Conservation (phyloP, 371 early-diverging fungal species). For the Sporodiniella umbellata region DNA sequence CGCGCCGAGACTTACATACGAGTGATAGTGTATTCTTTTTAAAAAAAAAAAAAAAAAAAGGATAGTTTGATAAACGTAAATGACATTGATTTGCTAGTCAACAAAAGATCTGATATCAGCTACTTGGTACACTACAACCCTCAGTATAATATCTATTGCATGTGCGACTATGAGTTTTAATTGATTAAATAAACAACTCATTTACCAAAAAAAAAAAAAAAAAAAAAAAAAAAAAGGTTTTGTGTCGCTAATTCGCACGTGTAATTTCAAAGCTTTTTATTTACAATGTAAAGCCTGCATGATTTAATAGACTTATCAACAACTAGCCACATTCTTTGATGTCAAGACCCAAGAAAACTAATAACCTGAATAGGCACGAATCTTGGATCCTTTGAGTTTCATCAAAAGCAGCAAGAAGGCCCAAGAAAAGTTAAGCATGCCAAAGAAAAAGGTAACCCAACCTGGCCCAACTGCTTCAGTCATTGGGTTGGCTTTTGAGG, state of each 20-base stretch:
- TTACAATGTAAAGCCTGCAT: neutral
- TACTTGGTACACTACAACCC: too few relatives aligned
- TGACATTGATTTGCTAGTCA: too few relatives aligned
- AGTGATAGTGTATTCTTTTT: too few relatives aligned
- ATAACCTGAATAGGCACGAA: constrained; percentile 31
- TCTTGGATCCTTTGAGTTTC: constrained; percentile 28
- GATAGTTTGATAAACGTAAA: too few relatives aligned
- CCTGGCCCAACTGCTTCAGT: constrained; percentile 41
- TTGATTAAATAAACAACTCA: neutral
- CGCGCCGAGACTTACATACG: too few relatives aligned
- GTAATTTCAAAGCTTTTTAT: neutral
- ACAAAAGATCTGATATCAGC: too few relatives aligned
- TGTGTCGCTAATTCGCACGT: neutral
- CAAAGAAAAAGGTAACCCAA: constrained; percentile 40
- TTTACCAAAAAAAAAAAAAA: neutral
- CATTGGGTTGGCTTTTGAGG: constrained; percentile 51
- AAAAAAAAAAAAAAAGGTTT: neutral
- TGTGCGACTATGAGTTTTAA: too few relatives aligned
- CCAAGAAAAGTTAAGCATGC: constrained; percentile 43
- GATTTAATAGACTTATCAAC: neutral
- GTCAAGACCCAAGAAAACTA: constrained; percentile 1
- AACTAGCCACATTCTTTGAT: neutral
- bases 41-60: too few relatives aligned
- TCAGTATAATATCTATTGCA: too few relatives aligned
- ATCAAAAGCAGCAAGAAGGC: constrained; percentile 37